Evolutionary conservation across 768 basidiomycete genomes (phyloP), one percentile per base, ranked within the genome.

Genomic region (Galerina sulciceps): DNA sequence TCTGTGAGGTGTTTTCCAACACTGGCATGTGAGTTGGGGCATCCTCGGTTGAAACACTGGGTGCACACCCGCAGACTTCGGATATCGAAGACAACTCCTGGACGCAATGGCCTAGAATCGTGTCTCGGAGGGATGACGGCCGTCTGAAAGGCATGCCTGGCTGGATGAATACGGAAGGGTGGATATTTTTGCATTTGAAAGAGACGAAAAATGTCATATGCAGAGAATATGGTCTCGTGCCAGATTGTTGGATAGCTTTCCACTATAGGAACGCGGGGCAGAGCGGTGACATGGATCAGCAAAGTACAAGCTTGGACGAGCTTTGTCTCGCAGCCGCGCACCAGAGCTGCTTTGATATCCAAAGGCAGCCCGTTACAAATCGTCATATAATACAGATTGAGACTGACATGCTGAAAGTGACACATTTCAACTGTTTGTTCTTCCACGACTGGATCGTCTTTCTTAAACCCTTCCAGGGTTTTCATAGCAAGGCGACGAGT

Each of bases 161-260:
- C 14, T 36, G 53, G 59, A 34, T 51, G 48, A 13, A 62, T 48
- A 13, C 57, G 57, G 5, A 53, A 57, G 9, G 53, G 47, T n/a
- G 57, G 61, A 17, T 46, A 42, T n/a, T 49, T 18, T n/a, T 58
- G 61, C 57, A 62, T 62, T 45, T 62, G 53, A 26, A 62, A 62
- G 36, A 58, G 58, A 17, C 61, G 57, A 46, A 55, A 62, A 6
- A 62, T 20, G 23, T 31, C 10, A 14, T 51, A 47, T 14, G 53
- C 57, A 10, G 38, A 40, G 4, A 34, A 2, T 6, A 23, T 10
- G 1, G 35, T 43, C 8, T n/a, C 5, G 5, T 35, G 20, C 10
- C n/a, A 23, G 20, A 22, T 35, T 6, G 20, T 13, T 11, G 13
- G 42, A 20, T 22, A n/a, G 38, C 34, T 34, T 26, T 3, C 26